Conservation (phyloP, 148 eudicot species). For the Cornus kousa region DNA sequence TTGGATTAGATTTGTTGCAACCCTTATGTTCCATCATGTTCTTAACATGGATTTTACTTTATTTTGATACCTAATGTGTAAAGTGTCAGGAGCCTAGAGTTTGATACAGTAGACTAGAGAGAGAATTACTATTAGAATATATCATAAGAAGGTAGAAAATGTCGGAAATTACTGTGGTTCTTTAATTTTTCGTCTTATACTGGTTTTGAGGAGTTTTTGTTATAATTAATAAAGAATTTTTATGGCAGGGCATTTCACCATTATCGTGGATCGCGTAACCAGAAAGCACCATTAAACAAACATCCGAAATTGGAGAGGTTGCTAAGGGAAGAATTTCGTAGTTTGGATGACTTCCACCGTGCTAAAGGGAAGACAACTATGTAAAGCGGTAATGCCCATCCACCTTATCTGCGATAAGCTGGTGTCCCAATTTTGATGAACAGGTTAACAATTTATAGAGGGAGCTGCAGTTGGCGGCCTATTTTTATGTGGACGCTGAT, state of each 20-base stretch:
- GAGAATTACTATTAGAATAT: no score
- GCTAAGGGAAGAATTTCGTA: constrained; percentile 58
- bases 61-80: not conserved
- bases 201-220: not conserved
- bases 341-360: constrained; percentile 64
- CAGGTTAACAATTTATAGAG: constrained; percentile 14
- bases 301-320: constrained; percentile 58
- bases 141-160: not conserved
- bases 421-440: constrained; percentile 7
- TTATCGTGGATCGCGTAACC: constrained; percentile 44
- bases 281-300: constrained; percentile 52
- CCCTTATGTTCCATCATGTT: not conserved
- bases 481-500: constrained; percentile 8
- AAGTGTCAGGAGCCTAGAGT: not conserved
- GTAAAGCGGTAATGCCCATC: constrained; percentile 14
- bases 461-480: constrained; percentile 14
- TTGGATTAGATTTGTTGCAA: no score
- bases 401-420: not conserved
- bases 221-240: not conserved
- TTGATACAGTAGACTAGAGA: not conserved
- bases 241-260: constrained; percentile 87
- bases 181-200: not conserved
- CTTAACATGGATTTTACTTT: not conserved
- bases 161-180: not conserved
- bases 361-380: constrained; percentile 37